A percentile compares a stretch with the other conserved stretches of the same genome.
These are phyloP conservation scores for Bipolaris victoriae DNA, from an alignment of 2,329 filamentous ascomycete genomes.

Conservation along the genomic window DNA sequence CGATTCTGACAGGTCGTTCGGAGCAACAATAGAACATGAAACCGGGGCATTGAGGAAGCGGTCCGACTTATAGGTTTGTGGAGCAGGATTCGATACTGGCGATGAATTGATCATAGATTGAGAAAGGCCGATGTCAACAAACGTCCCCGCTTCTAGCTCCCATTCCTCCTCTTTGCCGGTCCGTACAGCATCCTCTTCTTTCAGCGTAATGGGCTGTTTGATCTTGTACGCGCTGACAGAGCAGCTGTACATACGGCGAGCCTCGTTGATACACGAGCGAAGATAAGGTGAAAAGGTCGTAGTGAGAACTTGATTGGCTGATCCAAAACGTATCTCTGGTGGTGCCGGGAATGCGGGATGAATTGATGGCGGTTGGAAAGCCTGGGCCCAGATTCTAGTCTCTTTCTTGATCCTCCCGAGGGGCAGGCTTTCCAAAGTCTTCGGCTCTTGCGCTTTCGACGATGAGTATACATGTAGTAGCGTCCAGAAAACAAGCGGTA, in stretches of 20 bases:
- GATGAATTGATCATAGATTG: conserved; percentile 41
- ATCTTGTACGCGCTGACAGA: conserved; percentile 29
- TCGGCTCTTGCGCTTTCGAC: conserved; percentile 13
- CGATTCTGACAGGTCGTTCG: conserved; percentile 20
- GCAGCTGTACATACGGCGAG: conserved; percentile 39
- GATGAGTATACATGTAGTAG: conserved; percentile 38
- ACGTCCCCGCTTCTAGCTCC: conserved; percentile 34
- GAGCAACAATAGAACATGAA: conserved; percentile 25
- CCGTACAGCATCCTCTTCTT: conserved; percentile 24
- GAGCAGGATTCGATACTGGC: conserved; percentile 26
- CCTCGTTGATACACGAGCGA: conserved; percentile 40
- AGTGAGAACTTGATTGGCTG: conserved; percentile 15
- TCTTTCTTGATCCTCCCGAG: conserved; percentile 37
- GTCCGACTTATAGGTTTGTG: conserved; percentile 34
- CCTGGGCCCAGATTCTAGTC: conserved; percentile 39
- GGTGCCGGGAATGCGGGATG: conserved; percentile 46
- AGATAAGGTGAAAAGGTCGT: conserved; percentile 33
- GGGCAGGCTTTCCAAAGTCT: conserved; percentile 18
- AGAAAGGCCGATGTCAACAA: conserved; percentile 42
- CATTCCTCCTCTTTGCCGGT: conserved; percentile 33
- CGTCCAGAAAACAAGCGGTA: conserved; percentile 45
- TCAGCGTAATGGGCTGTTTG: conserved; percentile 29
- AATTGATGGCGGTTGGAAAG: conserved; percentile 44
- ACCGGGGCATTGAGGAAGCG: conserved; percentile 30
- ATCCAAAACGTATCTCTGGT: conserved; percentile 37